Evolutionary conservation across 495 filamentous ascomycete species (phyloP), one percentile per base, ranked within the genome.

Genomic region (Talaromyces thailandensis): DNA sequence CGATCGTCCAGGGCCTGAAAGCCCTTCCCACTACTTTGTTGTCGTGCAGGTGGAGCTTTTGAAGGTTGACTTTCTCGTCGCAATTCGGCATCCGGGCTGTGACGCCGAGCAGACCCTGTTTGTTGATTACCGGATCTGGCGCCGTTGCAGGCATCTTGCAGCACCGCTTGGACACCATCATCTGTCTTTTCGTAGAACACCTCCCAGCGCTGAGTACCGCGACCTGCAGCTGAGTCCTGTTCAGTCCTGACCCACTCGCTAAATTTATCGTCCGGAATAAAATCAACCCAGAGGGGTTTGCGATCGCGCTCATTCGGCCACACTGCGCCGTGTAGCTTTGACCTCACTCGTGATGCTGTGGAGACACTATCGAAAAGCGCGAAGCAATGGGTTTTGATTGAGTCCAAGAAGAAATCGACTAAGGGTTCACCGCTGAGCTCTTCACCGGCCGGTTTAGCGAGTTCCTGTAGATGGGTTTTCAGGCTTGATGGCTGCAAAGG

Each of bases 291-390:
- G 4, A 98, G 82, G 2, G 82, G 82, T 71, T 94, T 93, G 43
- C 94, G 84, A 52, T 88, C 88, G 56, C 86, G 84, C 72, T 98
- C 94, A 43, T 90, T 84, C 1, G 94, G 94, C 91, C 92, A 98
- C 43, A 91, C 79, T 3, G 80, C 82, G 45, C 82, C 82, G 69
- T 98, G 94, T 6, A 98, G 74, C 8, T 83, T 81, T 0, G 85
- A 82, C 32, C 94, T 88, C 18, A 90, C 93, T 11, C 93, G 82
- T 6, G 88, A 86, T 14, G 94, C 94, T 4, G 88, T 86, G 2
- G 86, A 75, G 31, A 86, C 72, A 60, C 74, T 85, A 25, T 74
- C 72, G 67, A 98, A 95, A 18, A 78, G 73, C 31, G 87, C 87
- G 68, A 97, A 88, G 51, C 91, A 91, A 68, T 98, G 94, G 0